phyloP scores from a whole-genome alignment of 1,139 yeast species.

The Yamadazyma diospyri region DNA sequence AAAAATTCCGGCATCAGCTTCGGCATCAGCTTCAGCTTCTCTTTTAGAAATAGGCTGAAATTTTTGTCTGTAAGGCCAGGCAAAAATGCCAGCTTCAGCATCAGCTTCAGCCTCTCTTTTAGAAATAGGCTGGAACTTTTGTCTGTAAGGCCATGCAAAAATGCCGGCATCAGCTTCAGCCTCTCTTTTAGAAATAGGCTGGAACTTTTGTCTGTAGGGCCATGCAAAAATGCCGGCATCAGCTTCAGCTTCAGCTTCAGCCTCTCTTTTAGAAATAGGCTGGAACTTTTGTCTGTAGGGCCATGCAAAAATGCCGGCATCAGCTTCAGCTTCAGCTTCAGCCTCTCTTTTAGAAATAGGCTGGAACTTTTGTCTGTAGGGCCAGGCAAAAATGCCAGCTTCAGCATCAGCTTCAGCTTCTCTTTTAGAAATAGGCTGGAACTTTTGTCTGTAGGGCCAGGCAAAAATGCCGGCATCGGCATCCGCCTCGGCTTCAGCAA shows the following conservation, averaged over 20 bases:
- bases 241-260: slow-evolving; percentile 7
- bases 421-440: slow-evolving; percentile 13
- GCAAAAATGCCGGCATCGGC: slow-evolving; percentile 9
- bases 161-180: slow-evolving; percentile 7
- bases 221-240: slow-evolving; percentile 9
- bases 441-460: slow-evolving; percentile 10
- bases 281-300: slow-evolving; percentile 10
- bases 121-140: not conserved
- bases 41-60: slow-evolving; percentile 12
- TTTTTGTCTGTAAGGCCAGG: slow-evolving; percentile 10
- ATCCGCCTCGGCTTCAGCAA: slow-evolving; percentile 8
- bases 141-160: slow-evolving; percentile 4
- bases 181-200: slow-evolving; percentile 12
- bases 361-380: slow-evolving; percentile 10
- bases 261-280: slow-evolving; percentile 11
- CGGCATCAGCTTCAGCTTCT: slow-evolving; percentile 3
- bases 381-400: slow-evolving; percentile 9
- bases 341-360: slow-evolving; percentile 11
- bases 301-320: slow-evolving; percentile 9
- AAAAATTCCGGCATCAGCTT: slow-evolving; percentile 6
- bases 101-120: slow-evolving; percentile 9
- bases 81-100: slow-evolving; percentile 7
- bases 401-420: slow-evolving; percentile 7
- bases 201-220: slow-evolving; percentile 10
- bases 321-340: slow-evolving; percentile 8